Base-by-base conservation (phyloP, 768 basidiomycete species). In the Scleroderma citrinum region DNA sequence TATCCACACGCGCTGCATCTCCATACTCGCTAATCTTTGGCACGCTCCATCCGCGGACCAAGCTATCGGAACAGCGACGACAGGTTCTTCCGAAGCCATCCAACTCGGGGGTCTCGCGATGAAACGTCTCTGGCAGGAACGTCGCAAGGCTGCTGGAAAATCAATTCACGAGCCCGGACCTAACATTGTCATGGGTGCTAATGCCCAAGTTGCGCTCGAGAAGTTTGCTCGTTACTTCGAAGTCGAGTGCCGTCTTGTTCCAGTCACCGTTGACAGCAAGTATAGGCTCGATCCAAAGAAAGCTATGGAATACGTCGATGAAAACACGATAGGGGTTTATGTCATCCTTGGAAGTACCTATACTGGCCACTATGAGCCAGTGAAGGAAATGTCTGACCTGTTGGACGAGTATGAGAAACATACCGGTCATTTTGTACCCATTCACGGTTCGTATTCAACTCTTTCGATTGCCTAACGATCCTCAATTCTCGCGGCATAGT, bases 351-450 rank as follows among this genome's bases (percentile, higher is more conserved):
- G 73, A 29, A 72, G 84, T 74, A 77, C 74, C 21, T 76, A 73
- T 55, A 80, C 78, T 6, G 78, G 75, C n/a, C 72, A 72, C 56
- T 81, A 75, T 58, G 93, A 95, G 58, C 82, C 85, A 12, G 92
- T 96, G 29, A 78, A 87, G 62, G 87, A 85, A 62, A 88, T 96
- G 82, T 73, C 85, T 1, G 81, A 83, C 36, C 74, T 88, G 10
- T 71, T 92, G 64, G 74, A 76, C 69, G 74, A 68, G 50, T 83
- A 79, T 58, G 75, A 83, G 62, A 61, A 43, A 17, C 57, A 66
- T 52, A 76, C 72, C 0, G 76, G 75, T n/a, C 62, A 50, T 52
- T 64, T 62, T 42, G 69, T 76, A 29, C 73, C 77, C 19, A 73
- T 77, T 52, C 75, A 74, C 51, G 56, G 58, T 65, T 42, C 21